phyloP scores from a whole-genome alignment of 2,329 filamentous ascomycete genomes.

The Lanzia echinophila region DNA sequence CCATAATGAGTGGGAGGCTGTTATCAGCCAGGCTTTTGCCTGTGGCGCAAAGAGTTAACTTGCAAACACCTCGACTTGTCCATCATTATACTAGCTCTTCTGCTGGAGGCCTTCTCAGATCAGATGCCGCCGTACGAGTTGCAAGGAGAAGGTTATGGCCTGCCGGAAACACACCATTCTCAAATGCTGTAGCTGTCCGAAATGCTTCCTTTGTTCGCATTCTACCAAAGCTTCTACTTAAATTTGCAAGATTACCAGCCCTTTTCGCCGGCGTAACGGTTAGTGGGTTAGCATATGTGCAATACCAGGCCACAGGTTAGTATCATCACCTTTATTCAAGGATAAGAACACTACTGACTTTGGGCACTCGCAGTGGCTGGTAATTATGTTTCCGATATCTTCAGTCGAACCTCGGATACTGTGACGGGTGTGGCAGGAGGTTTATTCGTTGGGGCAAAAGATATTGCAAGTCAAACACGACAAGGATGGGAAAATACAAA shows the following conservation, averaged over 20 bases:
- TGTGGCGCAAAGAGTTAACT: conserved; percentile 53
- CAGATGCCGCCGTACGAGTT: conserved; percentile 55
- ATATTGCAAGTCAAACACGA: conserved; percentile 71
- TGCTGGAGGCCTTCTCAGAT: conserved; percentile 61
- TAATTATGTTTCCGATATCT: conserved; percentile 69
- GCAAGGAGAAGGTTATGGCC: conserved; percentile 65
- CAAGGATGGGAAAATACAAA: conserved; percentile 80
- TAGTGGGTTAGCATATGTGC: conserved; percentile 82
- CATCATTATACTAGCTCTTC: conserved; percentile 51
- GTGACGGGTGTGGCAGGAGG: conserved; percentile 62
- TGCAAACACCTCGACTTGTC: conserved; percentile 53
- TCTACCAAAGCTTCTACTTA: conserved; percentile 83
- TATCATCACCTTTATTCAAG: background rate
- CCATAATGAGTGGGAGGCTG: conserved; percentile 43
- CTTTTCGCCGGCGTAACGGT: conserved; percentile 87
- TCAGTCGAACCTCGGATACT: conserved; percentile 65
- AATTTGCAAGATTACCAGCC: conserved; percentile 80
- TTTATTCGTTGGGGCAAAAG: conserved; percentile 65
- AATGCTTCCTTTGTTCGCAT: conserved; percentile 60
- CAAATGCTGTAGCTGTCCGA: conserved; percentile 63
- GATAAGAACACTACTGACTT: background rate
- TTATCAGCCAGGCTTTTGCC: conserved; percentile 67
- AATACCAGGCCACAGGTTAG: conserved; percentile 89
- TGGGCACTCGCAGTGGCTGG: conserved; percentile 52
- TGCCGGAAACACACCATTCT: conserved; percentile 70